Percentiles rank a stretch among this genome's conserved stretches.
Conservation (phyloP, 73 alveolate genomes). For the Paramecium primaurelia region DNA sequence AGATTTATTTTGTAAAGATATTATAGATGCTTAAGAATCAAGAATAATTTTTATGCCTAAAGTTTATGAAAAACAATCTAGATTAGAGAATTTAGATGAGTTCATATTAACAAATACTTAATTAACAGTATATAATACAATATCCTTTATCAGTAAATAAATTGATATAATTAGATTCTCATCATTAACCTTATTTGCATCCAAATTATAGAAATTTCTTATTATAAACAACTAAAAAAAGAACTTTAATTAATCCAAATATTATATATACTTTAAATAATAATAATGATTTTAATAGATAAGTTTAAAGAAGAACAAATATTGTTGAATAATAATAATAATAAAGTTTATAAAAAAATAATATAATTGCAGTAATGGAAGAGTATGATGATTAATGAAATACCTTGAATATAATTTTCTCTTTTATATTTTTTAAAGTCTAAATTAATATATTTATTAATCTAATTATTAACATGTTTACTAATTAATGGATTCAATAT, state of each 20-base stretch:
- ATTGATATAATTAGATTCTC: neutral
- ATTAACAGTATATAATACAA: slow-evolving; percentile 4
- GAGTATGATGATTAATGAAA: neutral
- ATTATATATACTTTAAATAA: neutral
- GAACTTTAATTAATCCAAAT: neutral
- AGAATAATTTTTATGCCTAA: neutral
- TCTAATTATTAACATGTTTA: neutral
- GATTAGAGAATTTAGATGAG: neutral
- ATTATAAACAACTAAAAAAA: neutral
- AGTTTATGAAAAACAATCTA: neutral
- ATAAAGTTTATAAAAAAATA: neutral
- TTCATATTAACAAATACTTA: neutral
- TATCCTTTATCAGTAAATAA: neutral
- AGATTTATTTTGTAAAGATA: neutral
- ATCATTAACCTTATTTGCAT: neutral
- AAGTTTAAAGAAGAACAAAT: neutral
- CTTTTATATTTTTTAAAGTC: neutral
- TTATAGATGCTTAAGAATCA: neutral
- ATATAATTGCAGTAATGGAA: neutral
- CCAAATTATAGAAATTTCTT: neutral
- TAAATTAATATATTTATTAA: neutral
- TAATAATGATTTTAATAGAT: neutral
- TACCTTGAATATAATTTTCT: neutral
- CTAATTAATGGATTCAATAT: neutral
- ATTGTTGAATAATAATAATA: neutral